A percentile compares a stretch with the other conserved stretches of the same genome.
These are phyloP conservation scores for Apiospora kogelbergensis DNA, from an alignment of 2,329 filamentous ascomycete species.

Conservation along the genomic window DNA sequence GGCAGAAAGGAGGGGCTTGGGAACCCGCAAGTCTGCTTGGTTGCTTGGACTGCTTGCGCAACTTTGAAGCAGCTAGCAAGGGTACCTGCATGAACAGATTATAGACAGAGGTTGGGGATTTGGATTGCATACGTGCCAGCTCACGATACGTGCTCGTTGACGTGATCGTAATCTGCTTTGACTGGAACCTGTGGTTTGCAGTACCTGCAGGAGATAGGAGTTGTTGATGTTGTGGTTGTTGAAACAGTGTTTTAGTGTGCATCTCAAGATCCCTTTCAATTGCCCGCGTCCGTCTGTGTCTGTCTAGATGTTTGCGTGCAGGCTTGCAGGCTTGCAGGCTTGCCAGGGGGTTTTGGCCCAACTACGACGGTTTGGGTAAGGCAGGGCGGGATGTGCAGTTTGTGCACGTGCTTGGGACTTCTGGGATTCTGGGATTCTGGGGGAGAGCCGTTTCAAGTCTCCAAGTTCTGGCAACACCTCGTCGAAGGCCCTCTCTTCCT, in stretches of 20 bases:
- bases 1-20: background rate
- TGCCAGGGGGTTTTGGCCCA: background rate
- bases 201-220: background rate
- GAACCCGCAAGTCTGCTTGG: background rate
- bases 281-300: background rate
- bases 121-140: background rate
- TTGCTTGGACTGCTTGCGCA: constrained; percentile 3
- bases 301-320: too few relatives aligned
- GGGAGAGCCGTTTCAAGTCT: constrained; percentile 2
- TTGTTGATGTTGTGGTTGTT: background rate
- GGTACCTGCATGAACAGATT: constrained; percentile 1
- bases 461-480: background rate
- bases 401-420: background rate
- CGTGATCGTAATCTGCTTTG: background rate
- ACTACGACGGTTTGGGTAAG: background rate
- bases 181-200: background rate
- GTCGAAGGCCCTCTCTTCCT: background rate
- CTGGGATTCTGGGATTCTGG: background rate
- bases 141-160: constrained; percentile 1
- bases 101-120: background rate
- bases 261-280: background rate
- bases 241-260: background rate
- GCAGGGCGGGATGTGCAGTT: background rate
- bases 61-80: constrained; percentile 2
- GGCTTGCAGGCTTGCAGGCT: background rate